These are phyloP conservation scores for Leccinum subrobustum DNA, from an alignment of 1,284 basidiomycete genomes.

Conservation along the genomic window DNA sequence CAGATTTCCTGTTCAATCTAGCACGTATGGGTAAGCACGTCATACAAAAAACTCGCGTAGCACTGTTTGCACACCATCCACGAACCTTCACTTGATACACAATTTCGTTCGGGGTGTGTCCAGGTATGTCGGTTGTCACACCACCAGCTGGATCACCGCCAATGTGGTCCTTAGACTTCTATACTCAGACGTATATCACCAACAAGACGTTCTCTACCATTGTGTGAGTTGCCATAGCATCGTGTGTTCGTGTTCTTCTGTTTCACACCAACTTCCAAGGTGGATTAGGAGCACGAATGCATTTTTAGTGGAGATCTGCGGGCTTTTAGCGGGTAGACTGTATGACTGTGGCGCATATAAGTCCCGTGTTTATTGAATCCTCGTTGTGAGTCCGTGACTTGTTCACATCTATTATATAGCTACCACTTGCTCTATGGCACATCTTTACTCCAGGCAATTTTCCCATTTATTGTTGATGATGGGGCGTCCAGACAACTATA, in stretches of 20 bases:
- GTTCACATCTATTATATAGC: conserved; percentile 6
- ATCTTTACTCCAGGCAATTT: conserved; percentile 25
- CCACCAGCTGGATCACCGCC: no score
- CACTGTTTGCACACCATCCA: not conserved
- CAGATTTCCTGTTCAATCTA: conserved; percentile 35
- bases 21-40: conserved; percentile 37
- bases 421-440: conserved; percentile 31
- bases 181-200: conserved; percentile 36
- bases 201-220: conserved; percentile 38
- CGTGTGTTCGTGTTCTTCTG: not conserved
- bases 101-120: conserved; percentile 43
- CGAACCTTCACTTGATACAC: conserved; percentile 33
- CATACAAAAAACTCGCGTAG: not conserved
- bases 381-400: not conserved
- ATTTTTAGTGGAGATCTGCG: conserved; percentile 39
- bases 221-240: conserved; percentile 24
- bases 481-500: conserved; percentile 29
- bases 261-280: conserved; percentile 19
- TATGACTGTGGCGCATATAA: conserved; percentile 34
- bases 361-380: conserved; percentile 7
- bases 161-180: conserved; percentile 30
- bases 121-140: conserved; percentile 32
- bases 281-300: conserved; percentile 53
- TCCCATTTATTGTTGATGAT: conserved; percentile 41
- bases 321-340: conserved; percentile 34